phyloP scores from a whole-genome alignment of 805 yeast genomes.

The Zygosaccharomyces kombuchaensis region DNA sequence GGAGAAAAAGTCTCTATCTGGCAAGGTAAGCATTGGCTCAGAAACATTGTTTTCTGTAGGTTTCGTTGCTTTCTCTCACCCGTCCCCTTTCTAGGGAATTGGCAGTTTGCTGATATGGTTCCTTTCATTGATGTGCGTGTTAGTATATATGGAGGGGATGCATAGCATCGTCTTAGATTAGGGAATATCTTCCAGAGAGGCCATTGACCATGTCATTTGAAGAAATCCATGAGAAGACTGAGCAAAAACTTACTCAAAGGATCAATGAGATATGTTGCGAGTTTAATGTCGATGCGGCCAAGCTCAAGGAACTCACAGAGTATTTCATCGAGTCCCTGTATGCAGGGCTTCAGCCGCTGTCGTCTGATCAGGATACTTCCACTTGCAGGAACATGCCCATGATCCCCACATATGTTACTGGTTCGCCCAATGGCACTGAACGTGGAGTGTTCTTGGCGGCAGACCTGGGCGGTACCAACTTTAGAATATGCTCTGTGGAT shows the following conservation, averaged over 20 bases:
- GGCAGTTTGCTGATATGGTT: neutral
- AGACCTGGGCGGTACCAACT: conserved; percentile 94
- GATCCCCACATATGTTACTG: conserved; percentile 90
- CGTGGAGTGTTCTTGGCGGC: conserved; percentile 82
- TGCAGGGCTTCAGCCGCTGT: conserved; percentile 43
- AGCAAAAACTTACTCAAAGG: conserved; percentile 19
- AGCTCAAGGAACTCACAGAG: conserved; percentile 37
- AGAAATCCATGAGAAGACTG: conserved; percentile 26
- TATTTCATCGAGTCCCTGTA: conserved; percentile 59
- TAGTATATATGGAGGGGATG: neutral
- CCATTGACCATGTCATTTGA: conserved; percentile 29
- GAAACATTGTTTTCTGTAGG: neutral
- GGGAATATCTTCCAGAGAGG: neutral
- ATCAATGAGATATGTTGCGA: conserved; percentile 28
- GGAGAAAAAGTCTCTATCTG: neutral
- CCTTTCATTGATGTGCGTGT: neutral
- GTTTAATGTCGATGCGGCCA: conserved; percentile 24
- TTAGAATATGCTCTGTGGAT: conserved; percentile 85
- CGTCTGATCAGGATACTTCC: conserved; percentile 27
- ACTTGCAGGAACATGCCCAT: conserved; percentile 60
- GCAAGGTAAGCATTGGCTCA: too few relatives aligned
- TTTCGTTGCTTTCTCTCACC: neutral
- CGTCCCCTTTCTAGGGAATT: neutral
- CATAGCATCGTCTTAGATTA: neutral
- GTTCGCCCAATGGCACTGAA: conserved; percentile 81